Conservation (phyloP, 345 rosid species). For the Streptanthus diversifolius region DNA sequence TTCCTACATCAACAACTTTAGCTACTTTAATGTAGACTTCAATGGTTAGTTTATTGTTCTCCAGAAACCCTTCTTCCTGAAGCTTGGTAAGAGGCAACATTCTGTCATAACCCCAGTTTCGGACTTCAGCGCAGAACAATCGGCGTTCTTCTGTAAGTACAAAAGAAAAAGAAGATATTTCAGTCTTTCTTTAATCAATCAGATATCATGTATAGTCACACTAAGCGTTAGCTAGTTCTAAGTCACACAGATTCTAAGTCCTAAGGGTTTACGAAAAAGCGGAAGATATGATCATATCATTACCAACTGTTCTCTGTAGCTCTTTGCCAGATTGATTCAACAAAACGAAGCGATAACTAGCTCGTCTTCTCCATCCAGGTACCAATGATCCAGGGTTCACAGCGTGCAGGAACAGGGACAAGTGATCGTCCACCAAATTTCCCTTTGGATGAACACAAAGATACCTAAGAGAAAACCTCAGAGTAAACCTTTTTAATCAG, state of each 20-base stretch:
- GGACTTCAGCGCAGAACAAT: constrained; percentile 3
- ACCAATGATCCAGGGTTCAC: neutral
- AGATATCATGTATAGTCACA: neutral
- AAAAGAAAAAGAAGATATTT: neutral
- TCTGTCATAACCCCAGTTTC: neutral
- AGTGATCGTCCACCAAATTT: neutral
- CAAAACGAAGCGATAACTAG: neutral
- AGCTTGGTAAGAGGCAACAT: constrained; percentile 6
- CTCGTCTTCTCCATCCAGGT: constrained; percentile 13
- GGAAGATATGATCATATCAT: neutral
- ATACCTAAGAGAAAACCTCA: neutral
- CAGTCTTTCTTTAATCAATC: neutral
- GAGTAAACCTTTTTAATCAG: neutral
- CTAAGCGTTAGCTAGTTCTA: too few relatives aligned
- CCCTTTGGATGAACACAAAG: neutral
- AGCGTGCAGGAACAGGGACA: neutral
- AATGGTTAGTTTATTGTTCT: constrained; percentile 6
- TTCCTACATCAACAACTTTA: constrained; percentile 1
- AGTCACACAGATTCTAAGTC: too few relatives aligned
- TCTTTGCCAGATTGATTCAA: constrained; percentile 1
- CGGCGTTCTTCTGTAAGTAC: neutral
- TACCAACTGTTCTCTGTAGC: neutral
- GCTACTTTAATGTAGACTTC: neutral
- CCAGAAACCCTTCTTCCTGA: neutral
- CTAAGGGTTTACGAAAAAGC: neutral